Evolutionary conservation across 1,284 basidiomycete genomes (phyloP), one percentile per base, ranked within the genome.

Genomic region (Pascua guehoae): DNA sequence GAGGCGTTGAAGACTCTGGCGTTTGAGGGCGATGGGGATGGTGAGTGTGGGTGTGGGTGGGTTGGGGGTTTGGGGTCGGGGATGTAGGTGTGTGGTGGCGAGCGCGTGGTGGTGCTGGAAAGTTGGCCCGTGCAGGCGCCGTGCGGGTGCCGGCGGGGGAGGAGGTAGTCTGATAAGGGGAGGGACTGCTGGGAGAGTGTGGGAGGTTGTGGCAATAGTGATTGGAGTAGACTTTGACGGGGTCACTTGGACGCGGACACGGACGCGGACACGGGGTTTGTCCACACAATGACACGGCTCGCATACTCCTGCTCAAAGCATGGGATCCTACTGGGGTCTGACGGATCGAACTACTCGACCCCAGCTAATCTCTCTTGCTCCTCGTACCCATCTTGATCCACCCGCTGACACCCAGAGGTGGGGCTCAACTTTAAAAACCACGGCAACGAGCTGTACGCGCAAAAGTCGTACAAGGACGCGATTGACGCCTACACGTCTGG

Each of bases 391-490:
- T 17, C 24, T 32, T 3, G 4, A 32, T 17, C 24, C 24, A 32
- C 24, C 7, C 8, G 43, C 60, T 61, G 12, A 61, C 55, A 8
- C 17, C 12, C 66, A 95, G 95, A 98, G 75, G 82, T 91, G 64
- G 91, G 94, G 0, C 81, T 85, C 61, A 94, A 90, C 73, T 97
- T 97, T 78, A 97, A 97, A 75, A 85, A 89, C 53, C 91, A 97
- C 74, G 95, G 92, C 3, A 97, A 97, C 73, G 90, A 93, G 56
- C 92, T 96, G 68, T 97, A 90, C 79, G 86, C 85, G 61, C 87
- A 87, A 18, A 91, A 89, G 71, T 84, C 90, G 48, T 90, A 86
- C 75, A 83, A 87, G 37, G 94, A 98, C 73, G 95, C 95, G 2
- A 64, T 87, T 11, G 85, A 85, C 0, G 97, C 98, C 72, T 98